Base-by-base conservation (phyloP, 306 rosid genomes). In the Vigna unguiculata region DNA sequence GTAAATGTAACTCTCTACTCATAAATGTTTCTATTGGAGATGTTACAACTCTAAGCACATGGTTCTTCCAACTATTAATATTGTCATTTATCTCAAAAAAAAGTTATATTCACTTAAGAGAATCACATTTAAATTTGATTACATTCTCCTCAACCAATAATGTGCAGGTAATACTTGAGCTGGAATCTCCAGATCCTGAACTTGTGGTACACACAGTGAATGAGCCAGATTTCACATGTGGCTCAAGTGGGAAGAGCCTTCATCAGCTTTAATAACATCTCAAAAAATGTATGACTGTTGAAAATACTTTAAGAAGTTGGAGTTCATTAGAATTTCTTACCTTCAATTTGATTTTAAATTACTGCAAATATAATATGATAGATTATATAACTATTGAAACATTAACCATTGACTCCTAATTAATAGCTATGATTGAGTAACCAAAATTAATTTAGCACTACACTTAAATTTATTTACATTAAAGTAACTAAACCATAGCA, bases 111-210 rank as follows among this genome's bases (percentile, higher is more conserved):
- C n/a, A 4, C 62, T 55, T 30, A 16, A 40, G 54, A 24, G 17
- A 62, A 24, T 43, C 13, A 19, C 30, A n/a, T 69, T 43, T 66
- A 62, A 34, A 32, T 16, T 32, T 80, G 71, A 24, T 74, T 74
- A 28, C 19, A 45, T 6, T 71, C 3, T 25, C 20, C 28, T 57
- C 4, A 75, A 63, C 55, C 57, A 46, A 71, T 78, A 46, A 71
- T 78, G 55, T 52, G 20, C 91, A 92, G 97, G 92, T 85, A 40
- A 71, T 95, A 78, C 57, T 89, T 9, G 98, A 95, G 88, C 86
- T 92, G 73, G 97, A 95, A 78, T 84, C 90, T 55, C 86, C 98
- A 22, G 84, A 82, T 76, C 83, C 89, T 2, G 79, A 86, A 58
- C 83, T 83, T 67, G 83, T 86, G 65, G 83, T 95, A 17, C 74